Conservation (phyloP, 768 basidiomycete species). For the Psilocybe cyanescens region DNA sequence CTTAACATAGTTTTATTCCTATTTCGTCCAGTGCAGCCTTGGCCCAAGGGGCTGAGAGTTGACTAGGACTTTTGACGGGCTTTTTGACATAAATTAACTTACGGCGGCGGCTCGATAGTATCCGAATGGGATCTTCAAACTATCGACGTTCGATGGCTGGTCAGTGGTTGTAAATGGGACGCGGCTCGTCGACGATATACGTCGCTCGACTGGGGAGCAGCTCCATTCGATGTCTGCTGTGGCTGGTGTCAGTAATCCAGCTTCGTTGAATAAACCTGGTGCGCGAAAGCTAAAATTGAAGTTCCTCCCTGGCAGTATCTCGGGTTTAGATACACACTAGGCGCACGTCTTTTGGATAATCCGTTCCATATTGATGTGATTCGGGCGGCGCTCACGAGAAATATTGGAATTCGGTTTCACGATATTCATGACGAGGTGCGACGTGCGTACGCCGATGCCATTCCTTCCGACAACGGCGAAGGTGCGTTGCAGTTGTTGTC, state of each 20-base stretch:
- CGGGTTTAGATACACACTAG: conserved; percentile 38
- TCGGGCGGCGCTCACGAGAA: conserved; percentile 36
- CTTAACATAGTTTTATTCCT: neutral
- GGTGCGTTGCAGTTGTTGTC: conserved; percentile 3
- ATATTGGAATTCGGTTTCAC: conserved; percentile 23
- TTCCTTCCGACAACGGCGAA: conserved; percentile 5
- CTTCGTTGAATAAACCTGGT: neutral
- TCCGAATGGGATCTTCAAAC: conserved; percentile 39
- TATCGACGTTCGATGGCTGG: conserved; percentile 49
- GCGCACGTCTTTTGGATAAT: conserved; percentile 25
- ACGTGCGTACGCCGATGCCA: conserved; percentile 19
- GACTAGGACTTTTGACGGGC: neutral
- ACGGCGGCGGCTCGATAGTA: conserved; percentile 17
- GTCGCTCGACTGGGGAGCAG: conserved; percentile 45
- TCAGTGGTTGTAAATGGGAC: conserved; percentile 44
- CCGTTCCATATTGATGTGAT: conserved; percentile 36
- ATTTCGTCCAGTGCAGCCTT: too few relatives aligned
- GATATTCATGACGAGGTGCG: conserved; percentile 31
- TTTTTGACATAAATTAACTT: neutral
- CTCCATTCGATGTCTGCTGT: conserved; percentile 42
- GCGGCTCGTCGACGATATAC: conserved; percentile 46
- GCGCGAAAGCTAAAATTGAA: neutral
- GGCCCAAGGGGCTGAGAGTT: neutral
- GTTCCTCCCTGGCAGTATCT: conserved; percentile 21
- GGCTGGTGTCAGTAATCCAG: conserved; percentile 26